These are phyloP conservation scores for Ilex paraguariensis DNA, from an alignment of 305 asterid species.

Conservation along the genomic window DNA sequence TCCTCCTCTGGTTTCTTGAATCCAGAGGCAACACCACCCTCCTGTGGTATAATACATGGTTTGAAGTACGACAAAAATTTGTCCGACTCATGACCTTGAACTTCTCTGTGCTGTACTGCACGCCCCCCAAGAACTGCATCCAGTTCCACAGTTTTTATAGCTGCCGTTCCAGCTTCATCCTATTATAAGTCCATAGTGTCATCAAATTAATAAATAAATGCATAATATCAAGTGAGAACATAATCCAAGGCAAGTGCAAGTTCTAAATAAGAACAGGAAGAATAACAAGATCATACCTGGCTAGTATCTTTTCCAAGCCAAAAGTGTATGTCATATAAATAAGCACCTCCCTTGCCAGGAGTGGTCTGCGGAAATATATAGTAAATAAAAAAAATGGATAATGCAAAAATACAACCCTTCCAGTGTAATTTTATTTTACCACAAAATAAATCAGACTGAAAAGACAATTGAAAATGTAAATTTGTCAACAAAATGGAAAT, in stretches of 20 bases:
- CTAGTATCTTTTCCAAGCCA: constrained; percentile 99
- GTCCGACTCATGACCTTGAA: constrained; percentile 89
- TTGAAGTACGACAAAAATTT: constrained; percentile 88
- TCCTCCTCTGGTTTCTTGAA: constrained; percentile 81
- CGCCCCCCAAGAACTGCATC: constrained; percentile 97
- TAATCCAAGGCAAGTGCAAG: constrained; percentile 10
- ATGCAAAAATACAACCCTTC: background rate
- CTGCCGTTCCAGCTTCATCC: constrained; percentile 98
- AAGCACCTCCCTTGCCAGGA: constrained; percentile 89
- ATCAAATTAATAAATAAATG: background rate
- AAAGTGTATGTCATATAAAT: constrained; percentile 85
- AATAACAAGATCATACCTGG: constrained; percentile 46
- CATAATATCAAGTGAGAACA: constrained; percentile 12
- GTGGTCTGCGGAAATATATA: constrained; percentile 45
- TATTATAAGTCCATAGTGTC: constrained; percentile 17
- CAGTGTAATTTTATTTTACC: too few relatives aligned
- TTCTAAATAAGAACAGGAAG: constrained; percentile 8
- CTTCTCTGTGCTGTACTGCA: constrained; percentile 89
- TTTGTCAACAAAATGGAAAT: too few relatives aligned
- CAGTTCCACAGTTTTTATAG: constrained; percentile 89
- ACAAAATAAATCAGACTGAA: too few relatives aligned
- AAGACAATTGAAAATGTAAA: too few relatives aligned
- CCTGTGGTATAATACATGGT: constrained; percentile 89
- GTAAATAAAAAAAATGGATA: background rate
- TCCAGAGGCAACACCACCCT: constrained; percentile 95